Evolutionary conservation across 805 yeast species (phyloP).

Genomic region (Saccharomycopsis fodiens): DNA sequence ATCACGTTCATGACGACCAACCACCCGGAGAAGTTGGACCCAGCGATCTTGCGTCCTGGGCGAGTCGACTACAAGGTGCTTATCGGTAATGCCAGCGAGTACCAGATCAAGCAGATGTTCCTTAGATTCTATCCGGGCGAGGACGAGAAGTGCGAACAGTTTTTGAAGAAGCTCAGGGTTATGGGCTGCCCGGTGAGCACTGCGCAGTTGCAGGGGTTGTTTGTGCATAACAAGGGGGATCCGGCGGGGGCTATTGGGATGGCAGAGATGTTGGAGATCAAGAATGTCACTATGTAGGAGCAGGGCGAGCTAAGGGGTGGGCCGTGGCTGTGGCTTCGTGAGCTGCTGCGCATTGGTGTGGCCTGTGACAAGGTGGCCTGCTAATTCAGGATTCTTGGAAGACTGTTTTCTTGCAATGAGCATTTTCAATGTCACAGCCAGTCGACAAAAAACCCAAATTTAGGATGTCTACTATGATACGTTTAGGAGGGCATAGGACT

Average conservation of each 20-base stretch:
- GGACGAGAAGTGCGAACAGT: conserved; percentile 41
- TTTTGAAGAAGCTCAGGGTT: conserved; percentile 36
- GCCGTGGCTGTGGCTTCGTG: too few relatives aligned
- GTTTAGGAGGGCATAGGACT: too few relatives aligned
- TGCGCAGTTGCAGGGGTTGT: conserved; percentile 92
- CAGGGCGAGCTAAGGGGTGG: too few relatives aligned
- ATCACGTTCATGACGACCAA: conserved; percentile 97
- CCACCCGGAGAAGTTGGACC: conserved; percentile 89
- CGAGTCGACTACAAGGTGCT: conserved; percentile 79
- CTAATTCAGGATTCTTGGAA: too few relatives aligned
- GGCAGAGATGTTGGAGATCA: conserved; percentile 31
- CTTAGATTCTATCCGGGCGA: conserved; percentile 71
- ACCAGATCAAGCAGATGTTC: conserved; percentile 80
- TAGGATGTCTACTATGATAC: too few relatives aligned
- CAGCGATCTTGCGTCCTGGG: conserved; percentile 92
- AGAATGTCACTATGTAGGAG: neutral
- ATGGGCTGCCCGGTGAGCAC: conserved; percentile 62
- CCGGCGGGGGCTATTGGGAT: conserved; percentile 69
- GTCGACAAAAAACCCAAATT: too few relatives aligned
- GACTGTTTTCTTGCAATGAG: too few relatives aligned
- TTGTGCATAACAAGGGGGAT: conserved; percentile 82
- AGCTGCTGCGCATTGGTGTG: too few relatives aligned
- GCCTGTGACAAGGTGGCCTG: too few relatives aligned
- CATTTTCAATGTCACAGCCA: too few relatives aligned
- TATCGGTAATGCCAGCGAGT: conserved; percentile 79